These are phyloP conservation scores for Hyphodiscus sp. DNA, from an alignment of 2,329 filamentous ascomycete genomes.

Conservation along the genomic window DNA sequence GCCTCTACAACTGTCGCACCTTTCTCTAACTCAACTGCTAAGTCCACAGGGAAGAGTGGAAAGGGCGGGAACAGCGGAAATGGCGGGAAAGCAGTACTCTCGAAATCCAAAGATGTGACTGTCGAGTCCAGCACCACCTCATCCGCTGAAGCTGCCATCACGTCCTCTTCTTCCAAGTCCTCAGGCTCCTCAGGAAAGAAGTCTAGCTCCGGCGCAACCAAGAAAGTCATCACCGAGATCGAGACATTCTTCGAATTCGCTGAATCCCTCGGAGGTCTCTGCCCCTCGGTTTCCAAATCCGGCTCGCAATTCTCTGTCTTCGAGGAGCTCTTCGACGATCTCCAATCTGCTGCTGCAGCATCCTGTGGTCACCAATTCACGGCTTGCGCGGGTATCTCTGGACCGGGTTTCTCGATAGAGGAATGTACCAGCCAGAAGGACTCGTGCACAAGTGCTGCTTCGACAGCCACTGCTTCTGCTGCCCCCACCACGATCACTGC, in stretches of 20 bases:
- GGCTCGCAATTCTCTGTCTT: constrained; percentile 15
- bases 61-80: constrained; percentile 8
- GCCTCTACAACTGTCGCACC: not conserved
- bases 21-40: not conserved
- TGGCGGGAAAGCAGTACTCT: not conserved
- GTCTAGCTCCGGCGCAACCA: constrained; percentile 1
- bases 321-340: constrained; percentile 18
- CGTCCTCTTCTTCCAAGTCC: not conserved
- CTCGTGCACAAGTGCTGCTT: constrained; percentile 14
- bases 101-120: not conserved
- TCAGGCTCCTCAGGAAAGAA: not conserved
- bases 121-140: not conserved
- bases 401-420: constrained; percentile 14
- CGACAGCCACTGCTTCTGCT: constrained; percentile 7
- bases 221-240: constrained; percentile 19
- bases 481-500: constrained; percentile 8
- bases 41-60: constrained; percentile 4
- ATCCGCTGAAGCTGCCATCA: not conserved
- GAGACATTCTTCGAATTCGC: constrained; percentile 23
- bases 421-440: constrained; percentile 17
- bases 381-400: constrained; percentile 16
- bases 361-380: constrained; percentile 20
- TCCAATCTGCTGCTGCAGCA: constrained; percentile 14
- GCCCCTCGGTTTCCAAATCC: constrained; percentile 18
- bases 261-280: constrained; percentile 17